Conservation (phyloP, 2,329 filamentous ascomycete species). For the Aspergillus sergii region DNA sequence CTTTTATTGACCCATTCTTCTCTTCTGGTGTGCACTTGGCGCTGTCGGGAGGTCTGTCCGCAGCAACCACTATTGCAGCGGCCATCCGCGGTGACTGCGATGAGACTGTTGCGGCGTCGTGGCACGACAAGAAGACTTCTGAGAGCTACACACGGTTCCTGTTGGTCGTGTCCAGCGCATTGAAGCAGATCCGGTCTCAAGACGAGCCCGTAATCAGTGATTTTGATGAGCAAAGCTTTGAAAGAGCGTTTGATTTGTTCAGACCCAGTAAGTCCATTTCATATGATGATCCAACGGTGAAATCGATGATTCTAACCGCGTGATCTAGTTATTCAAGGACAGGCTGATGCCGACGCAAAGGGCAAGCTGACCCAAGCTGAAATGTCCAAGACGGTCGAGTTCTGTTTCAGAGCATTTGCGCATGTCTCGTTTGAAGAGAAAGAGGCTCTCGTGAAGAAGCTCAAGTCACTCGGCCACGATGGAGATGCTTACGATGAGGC, state of each 20-base stretch:
- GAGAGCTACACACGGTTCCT: slow-evolving; percentile 54
- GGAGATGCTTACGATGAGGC: background rate
- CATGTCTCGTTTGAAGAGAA: background rate
- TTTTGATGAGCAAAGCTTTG: slow-evolving; percentile 6
- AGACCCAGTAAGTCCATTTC: background rate
- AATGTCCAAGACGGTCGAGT: background rate
- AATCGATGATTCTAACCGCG: too few species aligned
- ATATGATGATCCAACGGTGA: background rate
- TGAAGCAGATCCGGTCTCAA: slow-evolving; percentile 14
- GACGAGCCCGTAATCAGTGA: slow-evolving; percentile 7
- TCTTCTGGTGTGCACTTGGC: slow-evolving; percentile 54
- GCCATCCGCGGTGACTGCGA: slow-evolving; percentile 28
- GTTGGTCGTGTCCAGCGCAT: slow-evolving; percentile 32
- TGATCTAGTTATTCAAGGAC: slow-evolving; percentile 6
- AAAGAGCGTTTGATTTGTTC: slow-evolving; percentile 1
- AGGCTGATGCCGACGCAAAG: background rate
- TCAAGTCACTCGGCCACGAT: background rate
- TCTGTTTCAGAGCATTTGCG: background rate
- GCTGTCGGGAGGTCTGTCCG: slow-evolving; percentile 46
- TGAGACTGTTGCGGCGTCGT: slow-evolving; percentile 39
- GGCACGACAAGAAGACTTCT: slow-evolving; percentile 49
- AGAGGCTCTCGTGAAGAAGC: background rate
- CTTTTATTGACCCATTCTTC: slow-evolving; percentile 55
- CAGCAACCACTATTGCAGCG: slow-evolving; percentile 45
- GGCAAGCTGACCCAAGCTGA: background rate